Conservation (phyloP, 1,139 yeast genomes). For the Pichia sp. region DNA sequence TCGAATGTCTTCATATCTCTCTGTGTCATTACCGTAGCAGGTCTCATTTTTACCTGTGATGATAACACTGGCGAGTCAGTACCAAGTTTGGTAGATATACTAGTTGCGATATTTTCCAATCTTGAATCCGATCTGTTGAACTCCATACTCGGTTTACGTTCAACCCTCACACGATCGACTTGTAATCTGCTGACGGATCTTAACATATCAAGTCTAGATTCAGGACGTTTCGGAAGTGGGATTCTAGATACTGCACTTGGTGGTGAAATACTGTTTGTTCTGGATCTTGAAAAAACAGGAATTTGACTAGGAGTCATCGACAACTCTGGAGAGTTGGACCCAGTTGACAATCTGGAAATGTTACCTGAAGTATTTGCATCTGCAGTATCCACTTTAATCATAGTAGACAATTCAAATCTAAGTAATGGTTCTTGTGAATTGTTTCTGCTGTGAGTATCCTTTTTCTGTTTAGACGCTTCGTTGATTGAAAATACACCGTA, state of each 20-base stretch:
- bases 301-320: neutral
- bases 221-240: slow-evolving; percentile 29
- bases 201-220: slow-evolving; percentile 21
- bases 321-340: too few species aligned
- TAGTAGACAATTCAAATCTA: slow-evolving; percentile 13
- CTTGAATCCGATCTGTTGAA: slow-evolving; percentile 15
- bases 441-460: neutral
- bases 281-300: neutral
- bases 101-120: slow-evolving; percentile 16
- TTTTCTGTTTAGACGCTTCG: slow-evolving; percentile 2
- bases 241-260: slow-evolving; percentile 18
- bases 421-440: slow-evolving; percentile 7
- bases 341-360: neutral
- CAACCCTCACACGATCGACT: neutral
- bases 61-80: slow-evolving; percentile 15
- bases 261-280: neutral
- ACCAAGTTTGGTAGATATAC: slow-evolving; percentile 17
- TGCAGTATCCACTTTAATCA: slow-evolving; percentile 6
- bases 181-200: slow-evolving; percentile 18
- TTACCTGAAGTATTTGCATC: neutral
- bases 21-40: slow-evolving; percentile 14
- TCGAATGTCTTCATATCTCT: slow-evolving; percentile 5
- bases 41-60: neutral
- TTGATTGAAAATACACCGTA: slow-evolving; percentile 12
- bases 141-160: neutral